Evolutionary conservation across 495 filamentous ascomycete species (phyloP), one percentile per base, ranked within the genome.

Genomic region (Penicillium samsonianum): DNA sequence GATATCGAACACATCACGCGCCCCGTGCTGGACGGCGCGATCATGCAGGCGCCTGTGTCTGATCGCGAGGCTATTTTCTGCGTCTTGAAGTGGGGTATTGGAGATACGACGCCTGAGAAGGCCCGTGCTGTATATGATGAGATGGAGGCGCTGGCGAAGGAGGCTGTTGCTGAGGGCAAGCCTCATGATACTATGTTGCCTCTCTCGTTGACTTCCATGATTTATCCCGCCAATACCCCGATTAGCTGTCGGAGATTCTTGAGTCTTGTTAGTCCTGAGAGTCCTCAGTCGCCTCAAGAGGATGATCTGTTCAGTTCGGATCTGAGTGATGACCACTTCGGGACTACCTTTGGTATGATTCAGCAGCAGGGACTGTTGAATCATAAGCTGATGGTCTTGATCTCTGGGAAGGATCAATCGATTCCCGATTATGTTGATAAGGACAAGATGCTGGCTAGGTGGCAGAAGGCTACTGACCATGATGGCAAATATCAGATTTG

Each of bases 271-370:
- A 84, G 79, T 44, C 76, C 78, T 0, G 78, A 78, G 23, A 72
- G 70, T 42, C 68, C 80, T 30, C 58, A 83, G 63, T 48, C 69
- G 22, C 78, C 74, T 0, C 87, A 89, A 4, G 89, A 88, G 41
- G 92, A 97, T 68, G 93, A 97, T 67, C 86, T 88, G 61, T 97
- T 96, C 73, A 89, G 86, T 49, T 87, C 87, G n/a, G 90, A 92
- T 69, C 70, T 96, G 11, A 65, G 69, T 0, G 85, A 89, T 50
- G 76, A 80, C 38, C 71, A 79, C 57, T 65, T 92, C 16, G 55
- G 47, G 23, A 62, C 64, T 23, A 88, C 80, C 0, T 96, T 92
- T 79, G 90, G 89, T 2, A 72, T 59, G 64, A 70, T 88, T 31
- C 73, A 79, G 43, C 45, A 79, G 54, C 62, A 71, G 37, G 82